Base-by-base conservation (phyloP, 2,329 filamentous ascomycete species). In the Fusarium palustre region DNA sequence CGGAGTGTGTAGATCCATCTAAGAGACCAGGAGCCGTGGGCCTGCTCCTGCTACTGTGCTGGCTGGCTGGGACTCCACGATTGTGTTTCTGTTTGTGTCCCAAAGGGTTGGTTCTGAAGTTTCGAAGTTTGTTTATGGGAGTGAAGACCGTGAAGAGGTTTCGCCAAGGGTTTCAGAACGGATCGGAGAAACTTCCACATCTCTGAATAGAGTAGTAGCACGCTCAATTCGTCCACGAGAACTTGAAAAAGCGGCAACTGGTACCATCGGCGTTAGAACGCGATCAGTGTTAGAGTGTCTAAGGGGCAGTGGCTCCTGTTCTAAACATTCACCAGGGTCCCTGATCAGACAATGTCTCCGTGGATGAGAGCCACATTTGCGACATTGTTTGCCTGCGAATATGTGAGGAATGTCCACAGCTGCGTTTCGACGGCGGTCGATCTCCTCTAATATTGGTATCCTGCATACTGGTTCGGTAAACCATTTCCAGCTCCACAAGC, bases 331-430 rank as follows among this genome's bases (percentile, higher is more conserved):
- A 20, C 33, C 38, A 42, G 59, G 24, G 22, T 69, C 62, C 11
- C 64, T 59, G 16, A 34, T 43, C n/a, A 45, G 59, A 47, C 70
- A 73, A 25, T 31, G 39, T 36, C 59, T 60, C 25, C 54, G 46
- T 10, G 59, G 52, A 22, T 70, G 71, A 34, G 41, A 59, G 34
- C 62, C 71, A 42, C 69, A 69, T 39, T 50, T 64, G n/a, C 45
- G 50, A 42, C 64, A 74, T 54, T 69, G 67, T 52, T 62, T 67
- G 15, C 34, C 16, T 25, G 53, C 34, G 24, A 56, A 65, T 12
- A 10, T 39, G n/a, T 64, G 59, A 39, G 62, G 53, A 28, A 65
- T 52, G 36, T 55, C 53, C n/a, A 60, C 43, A 25, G 31, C 39
- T 39, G 25, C 53, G 18, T 33, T 18, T 31, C 24, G 39, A 12